Evolutionary conservation across 352 stramenopile species (phyloP), one percentile per base, ranked within the genome.

Genomic region (Bremia lactucae): DNA sequence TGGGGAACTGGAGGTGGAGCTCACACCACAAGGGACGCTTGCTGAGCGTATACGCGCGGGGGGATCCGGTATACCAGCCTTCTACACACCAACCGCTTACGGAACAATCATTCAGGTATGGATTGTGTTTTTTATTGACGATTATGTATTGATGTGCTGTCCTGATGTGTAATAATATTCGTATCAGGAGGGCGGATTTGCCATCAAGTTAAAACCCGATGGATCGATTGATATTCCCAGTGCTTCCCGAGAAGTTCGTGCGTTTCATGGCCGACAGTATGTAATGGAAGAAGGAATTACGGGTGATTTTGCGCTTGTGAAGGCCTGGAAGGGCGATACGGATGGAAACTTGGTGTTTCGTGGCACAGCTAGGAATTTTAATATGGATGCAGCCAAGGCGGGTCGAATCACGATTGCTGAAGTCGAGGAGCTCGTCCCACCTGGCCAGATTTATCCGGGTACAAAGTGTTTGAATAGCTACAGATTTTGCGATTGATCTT

Each of bases 11-110:
- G 88, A 98, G 63, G 86, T 98, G n/a, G 95, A 98, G 59, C 71
- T 98, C 15, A 97, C 89, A n/a, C 95, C 95, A 2, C 91, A 98
- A 66, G 94, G 95, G 44, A 98, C 95, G 0, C 67, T 98, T 14
- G 93, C 95, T 3, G 87, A 96, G 51, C 73, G 92, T 31, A 79
- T 98, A 22, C 73, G 86, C 26, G 86, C 93, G 8, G 93, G 85
- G 28, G 94, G 95, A 4, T 87, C 86, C 14, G 95, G 95, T 10
- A 96, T 98, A 55, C 95, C 95, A 6, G 94, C 93, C 1, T 97
- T 98, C 61, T 98, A 90, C 62, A 98, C 95, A 23, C 91, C 92
- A 0, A 97, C 94, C 7, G 93, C 85, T 11, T 95, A 88, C 25
- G 93, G 94, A 15, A 96, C 84, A 10, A 70, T 95, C 40, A 95